Conservation (phyloP, 306 rosid species). For the Glycine latifolia region DNA sequence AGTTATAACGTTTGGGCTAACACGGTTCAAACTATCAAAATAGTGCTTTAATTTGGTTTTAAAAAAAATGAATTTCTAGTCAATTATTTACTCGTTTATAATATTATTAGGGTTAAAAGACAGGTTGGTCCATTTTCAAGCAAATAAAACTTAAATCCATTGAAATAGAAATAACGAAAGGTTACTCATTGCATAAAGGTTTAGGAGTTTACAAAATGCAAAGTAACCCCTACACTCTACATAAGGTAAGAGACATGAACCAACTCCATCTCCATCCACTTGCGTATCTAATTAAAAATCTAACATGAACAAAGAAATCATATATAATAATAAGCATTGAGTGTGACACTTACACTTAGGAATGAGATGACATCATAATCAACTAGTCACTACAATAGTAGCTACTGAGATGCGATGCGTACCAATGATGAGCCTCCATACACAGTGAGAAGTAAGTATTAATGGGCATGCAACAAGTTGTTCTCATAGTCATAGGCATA, state of each 20-base stretch:
- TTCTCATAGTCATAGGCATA: too few species aligned
- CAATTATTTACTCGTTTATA: too few species aligned
- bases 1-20: too few species aligned
- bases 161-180: neutral
- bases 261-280: neutral
- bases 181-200: neutral
- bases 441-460: neutral
- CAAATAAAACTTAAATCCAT: neutral
- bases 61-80: too few species aligned
- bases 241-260: neutral
- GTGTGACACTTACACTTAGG: neutral
- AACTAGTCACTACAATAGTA: neutral
- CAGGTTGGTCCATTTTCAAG: neutral
- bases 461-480: neutral
- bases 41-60: neutral
- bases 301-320: neutral
- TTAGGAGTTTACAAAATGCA: neutral
- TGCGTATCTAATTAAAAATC: neutral
- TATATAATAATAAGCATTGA: neutral
- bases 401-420: neutral
- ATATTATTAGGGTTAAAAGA: too few species aligned
- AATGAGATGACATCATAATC: neutral
- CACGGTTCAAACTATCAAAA: neutral
- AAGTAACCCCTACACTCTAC: slow-evolving; percentile 2
- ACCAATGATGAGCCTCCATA: slow-evolving; percentile 11